Base-by-base conservation (phyloP, 805 yeast genomes). In the Candida coleopterorum region DNA sequence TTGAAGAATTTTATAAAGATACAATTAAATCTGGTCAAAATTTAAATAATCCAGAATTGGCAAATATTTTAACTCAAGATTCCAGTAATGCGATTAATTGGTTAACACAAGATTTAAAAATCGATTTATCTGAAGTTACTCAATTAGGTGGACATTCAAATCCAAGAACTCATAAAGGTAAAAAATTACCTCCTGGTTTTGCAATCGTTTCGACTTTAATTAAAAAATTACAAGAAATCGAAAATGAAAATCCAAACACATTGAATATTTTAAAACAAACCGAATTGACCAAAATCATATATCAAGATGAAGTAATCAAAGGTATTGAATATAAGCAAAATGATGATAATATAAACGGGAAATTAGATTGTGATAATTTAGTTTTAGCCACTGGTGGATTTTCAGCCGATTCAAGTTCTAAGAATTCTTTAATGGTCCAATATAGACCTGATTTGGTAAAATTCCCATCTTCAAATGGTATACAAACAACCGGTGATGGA, bases 361-460 rank as follows among this genome's bases (percentile, higher is more conserved):
- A n/a, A n/a, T n/a, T n/a, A n/a, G n/a, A n/a, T n/a, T 38, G 32
- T 14, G 39, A 35, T 23, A 38, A 41, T 63, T 64, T 77, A 1
- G 65, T 77, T 1, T 55, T 77, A 30, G 77, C 81, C 21, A 75
- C 82, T 5, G 84, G 84, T 31, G 84, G 84, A 4, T 76, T 62
- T 48, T 70, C 76, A 3, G 70, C 67, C 3, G 70, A 64, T 46
- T 49, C 54, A 12, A 15, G 9, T 7, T 14, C 21, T 2, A 54
- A 58, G 29, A 60, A 62, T 29, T 50, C 56, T 5, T 42, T 64
- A 17, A 44, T 77, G 15, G 45, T 54, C 16, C 54, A 64, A 39
- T 70, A 62, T 43, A 64, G 76, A 23, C 79, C 79, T 6, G 72
- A 74, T 27, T 49, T 72, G 26, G 39, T 60, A 0, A 43, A 56